Percentiles rank a stretch among this genome's conserved stretches.
phyloP scores from a whole-genome alignment of 1,284 basidiomycete species.

The Papiliotrema terrestris region DNA sequence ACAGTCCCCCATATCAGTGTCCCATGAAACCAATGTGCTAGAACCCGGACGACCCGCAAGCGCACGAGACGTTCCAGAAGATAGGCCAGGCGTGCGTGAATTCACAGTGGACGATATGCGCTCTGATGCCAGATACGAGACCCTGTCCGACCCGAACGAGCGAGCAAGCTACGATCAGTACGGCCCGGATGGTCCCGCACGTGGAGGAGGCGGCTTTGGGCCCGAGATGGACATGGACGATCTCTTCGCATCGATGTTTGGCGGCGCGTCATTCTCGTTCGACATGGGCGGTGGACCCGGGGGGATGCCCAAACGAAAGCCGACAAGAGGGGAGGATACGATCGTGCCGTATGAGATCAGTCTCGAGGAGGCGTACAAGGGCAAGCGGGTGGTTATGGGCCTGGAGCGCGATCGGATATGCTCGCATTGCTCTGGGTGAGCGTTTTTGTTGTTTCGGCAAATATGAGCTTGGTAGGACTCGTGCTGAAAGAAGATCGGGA shows the following conservation, averaged over 20 bases:
- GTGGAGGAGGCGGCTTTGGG: conserved; percentile 54
- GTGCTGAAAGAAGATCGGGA: conserved; percentile 59
- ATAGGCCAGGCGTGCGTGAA: conserved; percentile 71
- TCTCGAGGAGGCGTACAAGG: conserved; percentile 88
- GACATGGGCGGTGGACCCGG: conserved; percentile 50
- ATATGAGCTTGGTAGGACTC: too few relatives aligned
- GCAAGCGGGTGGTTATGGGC: conserved; percentile 83
- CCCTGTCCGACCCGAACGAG: conserved; percentile 70
- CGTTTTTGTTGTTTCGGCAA: too few relatives aligned
- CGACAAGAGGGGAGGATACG: conserved; percentile 60
- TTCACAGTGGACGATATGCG: not conserved
- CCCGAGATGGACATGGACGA: conserved; percentile 62
- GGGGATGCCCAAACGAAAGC: conserved; percentile 38
- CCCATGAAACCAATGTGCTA: conserved; percentile 12
- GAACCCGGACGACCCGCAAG: conserved; percentile 54
- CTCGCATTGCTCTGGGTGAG: conserved; percentile 70
- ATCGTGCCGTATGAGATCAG: conserved; percentile 79
- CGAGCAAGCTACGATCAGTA: conserved; percentile 75
- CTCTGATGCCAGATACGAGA: conserved; percentile 66
- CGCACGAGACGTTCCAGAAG: conserved; percentile 74
- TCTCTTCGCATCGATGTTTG: conserved; percentile 76
- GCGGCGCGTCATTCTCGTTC: conserved; percentile 50
- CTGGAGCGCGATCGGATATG: conserved; percentile 84
- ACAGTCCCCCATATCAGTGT: not conserved
- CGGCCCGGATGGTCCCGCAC: conserved; percentile 60